Evolutionary conservation across 768 basidiomycete species (phyloP).

Genomic region (Dentipellis sp.): DNA sequence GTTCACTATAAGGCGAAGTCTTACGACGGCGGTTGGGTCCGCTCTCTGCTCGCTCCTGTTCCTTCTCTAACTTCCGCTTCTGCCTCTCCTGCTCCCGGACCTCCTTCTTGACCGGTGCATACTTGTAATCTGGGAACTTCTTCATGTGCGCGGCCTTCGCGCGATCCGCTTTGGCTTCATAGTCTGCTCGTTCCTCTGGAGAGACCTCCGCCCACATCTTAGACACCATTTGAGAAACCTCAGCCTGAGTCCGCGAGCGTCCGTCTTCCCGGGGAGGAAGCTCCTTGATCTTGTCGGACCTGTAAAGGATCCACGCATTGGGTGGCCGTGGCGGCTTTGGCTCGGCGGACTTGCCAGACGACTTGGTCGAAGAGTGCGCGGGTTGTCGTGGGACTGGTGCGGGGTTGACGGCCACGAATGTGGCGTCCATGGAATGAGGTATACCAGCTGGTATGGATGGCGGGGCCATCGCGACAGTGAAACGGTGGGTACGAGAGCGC

Average conservation of each 20-base stretch:
- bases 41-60: constrained; percentile 1
- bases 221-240: constrained; percentile 33
- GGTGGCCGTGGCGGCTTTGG: constrained; percentile 28
- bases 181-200: constrained; percentile 20
- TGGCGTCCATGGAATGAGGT: not conserved
- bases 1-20: not conserved
- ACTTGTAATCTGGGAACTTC: constrained; percentile 12
- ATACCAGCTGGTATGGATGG: not conserved
- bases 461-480: not conserved
- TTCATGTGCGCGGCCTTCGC: constrained; percentile 12
- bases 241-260: constrained; percentile 28
- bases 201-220: constrained; percentile 31
- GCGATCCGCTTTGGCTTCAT: constrained; percentile 9
- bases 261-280: constrained; percentile 19
- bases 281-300: constrained; percentile 32
- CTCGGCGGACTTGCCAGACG: constrained; percentile 4
- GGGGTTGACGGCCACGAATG: not conserved
- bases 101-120: constrained; percentile 10
- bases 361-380: not conserved
- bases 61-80: constrained; percentile 10
- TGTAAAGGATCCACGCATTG: constrained; percentile 43
- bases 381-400: not conserved
- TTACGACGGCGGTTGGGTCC: not conserved
- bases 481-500: not conserved
- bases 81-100: constrained; percentile 8